Evolutionary conservation across 306 rosid genomes (phyloP).

Genomic region (Vicia villosa): DNA sequence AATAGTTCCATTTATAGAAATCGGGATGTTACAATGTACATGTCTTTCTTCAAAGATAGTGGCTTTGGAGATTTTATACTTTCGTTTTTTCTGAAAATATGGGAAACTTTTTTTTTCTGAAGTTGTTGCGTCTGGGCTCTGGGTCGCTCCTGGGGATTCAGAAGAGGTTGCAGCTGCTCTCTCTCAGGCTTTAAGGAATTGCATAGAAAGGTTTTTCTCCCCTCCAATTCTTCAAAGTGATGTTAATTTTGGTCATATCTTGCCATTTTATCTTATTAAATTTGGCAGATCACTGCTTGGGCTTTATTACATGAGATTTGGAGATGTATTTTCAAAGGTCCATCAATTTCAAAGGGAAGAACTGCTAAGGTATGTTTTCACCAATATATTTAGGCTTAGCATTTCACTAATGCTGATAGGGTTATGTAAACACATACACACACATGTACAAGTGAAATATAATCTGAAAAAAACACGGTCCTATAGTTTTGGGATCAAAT

Average conservation of each 20-base stretch:
- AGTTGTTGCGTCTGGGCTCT: constrained; percentile 91
- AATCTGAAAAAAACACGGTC: constrained; percentile 2
- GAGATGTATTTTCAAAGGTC: constrained; percentile 89
- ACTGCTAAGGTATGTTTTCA: constrained; percentile 61
- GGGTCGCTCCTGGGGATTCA: constrained; percentile 97
- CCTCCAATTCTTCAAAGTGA: constrained; percentile 22
- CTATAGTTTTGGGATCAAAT: background rate
- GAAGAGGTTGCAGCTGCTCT: constrained; percentile 97
- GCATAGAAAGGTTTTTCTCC: constrained; percentile 70
- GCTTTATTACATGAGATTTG: constrained; percentile 85
- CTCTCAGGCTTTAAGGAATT: constrained; percentile 89
- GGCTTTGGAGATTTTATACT: constrained; percentile 1
- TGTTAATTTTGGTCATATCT: constrained; percentile 38
- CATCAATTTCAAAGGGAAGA: constrained; percentile 77
- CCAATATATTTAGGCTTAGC: constrained; percentile 26
- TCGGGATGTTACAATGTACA: background rate
- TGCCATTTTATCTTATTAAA: constrained; percentile 39
- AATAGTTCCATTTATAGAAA: background rate
- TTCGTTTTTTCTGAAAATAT: constrained; percentile 24
- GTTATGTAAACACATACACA: background rate
- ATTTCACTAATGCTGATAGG: background rate
- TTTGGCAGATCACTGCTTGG: constrained; percentile 71
- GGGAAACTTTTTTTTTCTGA: constrained; percentile 37
- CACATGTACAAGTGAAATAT: background rate
- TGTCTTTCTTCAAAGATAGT: constrained; percentile 30